Evolutionary conservation across 2,329 filamentous ascomycete species (phyloP).

Genomic region (Pseudopyricularia cyperi): DNA sequence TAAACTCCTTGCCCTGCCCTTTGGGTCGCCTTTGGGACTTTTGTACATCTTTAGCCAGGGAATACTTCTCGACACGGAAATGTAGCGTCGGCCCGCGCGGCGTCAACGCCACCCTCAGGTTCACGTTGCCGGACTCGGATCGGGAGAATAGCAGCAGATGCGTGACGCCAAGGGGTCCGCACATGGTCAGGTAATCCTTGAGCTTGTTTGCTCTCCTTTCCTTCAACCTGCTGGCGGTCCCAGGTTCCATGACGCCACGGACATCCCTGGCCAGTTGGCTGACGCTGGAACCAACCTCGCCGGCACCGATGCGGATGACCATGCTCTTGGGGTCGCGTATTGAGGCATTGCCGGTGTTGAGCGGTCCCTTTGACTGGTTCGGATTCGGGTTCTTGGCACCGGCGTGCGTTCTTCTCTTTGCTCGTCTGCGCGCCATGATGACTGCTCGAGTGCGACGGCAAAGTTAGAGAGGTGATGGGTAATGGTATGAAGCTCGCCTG

Average conservation of each 20-base stretch:
- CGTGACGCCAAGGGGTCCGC: conserved; percentile 81
- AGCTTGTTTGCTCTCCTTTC: conserved; percentile 81
- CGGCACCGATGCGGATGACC: conserved; percentile 94
- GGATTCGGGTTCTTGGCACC: conserved; percentile 43
- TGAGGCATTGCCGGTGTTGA: conserved; percentile 47
- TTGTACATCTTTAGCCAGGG: conserved; percentile 80
- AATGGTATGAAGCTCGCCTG: no score
- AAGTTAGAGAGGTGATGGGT: background rate
- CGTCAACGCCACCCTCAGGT: conserved; percentile 74
- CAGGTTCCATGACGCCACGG: conserved; percentile 87
- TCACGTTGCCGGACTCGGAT: conserved; percentile 81
- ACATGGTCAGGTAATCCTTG: conserved; percentile 90
- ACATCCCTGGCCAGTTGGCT: conserved; percentile 88
- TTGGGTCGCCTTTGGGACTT: conserved; percentile 72
- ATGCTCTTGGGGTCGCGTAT: conserved; percentile 79
- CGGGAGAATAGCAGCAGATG: conserved; percentile 90
- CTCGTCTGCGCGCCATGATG: conserved; percentile 64
- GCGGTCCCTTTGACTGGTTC: conserved; percentile 31
- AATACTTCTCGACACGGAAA: conserved; percentile 91
- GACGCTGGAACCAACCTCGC: conserved; percentile 82
- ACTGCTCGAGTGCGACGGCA: background rate
- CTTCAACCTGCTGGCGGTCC: conserved; percentile 78
- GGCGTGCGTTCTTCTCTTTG: conserved; percentile 81
- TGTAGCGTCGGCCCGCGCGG: conserved; percentile 86
- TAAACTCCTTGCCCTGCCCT: conserved; percentile 72